Percentiles rank a stretch among this genome's conserved stretches.
phyloP scores from a whole-genome alignment of 1,139 yeast species.

The Candida mesenterica region DNA sequence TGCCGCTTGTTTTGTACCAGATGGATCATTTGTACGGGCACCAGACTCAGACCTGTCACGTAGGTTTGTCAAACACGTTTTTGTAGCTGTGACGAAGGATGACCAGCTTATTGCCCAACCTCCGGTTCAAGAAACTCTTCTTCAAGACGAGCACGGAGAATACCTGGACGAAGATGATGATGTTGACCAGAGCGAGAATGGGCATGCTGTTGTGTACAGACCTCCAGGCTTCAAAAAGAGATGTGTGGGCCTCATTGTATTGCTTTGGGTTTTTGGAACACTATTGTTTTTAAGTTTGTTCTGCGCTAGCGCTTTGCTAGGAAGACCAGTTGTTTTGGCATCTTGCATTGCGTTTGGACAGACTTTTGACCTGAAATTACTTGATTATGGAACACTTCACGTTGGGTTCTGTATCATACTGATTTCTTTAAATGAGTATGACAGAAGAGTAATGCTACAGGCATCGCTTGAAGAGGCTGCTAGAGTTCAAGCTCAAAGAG shows the following conservation, averaged over 20 bases:
- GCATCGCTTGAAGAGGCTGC: background rate
- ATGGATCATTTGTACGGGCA: conserved; percentile 81
- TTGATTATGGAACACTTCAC: conserved; percentile 12
- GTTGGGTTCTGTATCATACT: conserved; percentile 22
- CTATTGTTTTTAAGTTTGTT: conserved; percentile 39
- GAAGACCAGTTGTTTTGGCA: conserved; percentile 36
- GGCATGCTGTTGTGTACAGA: conserved; percentile 76
- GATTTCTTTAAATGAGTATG: conserved; percentile 15
- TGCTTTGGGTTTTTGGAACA: conserved; percentile 72
- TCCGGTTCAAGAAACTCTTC: conserved; percentile 2
- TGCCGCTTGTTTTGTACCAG: conserved; percentile 61
- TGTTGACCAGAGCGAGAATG: conserved; percentile 45
- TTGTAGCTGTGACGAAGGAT: conserved; percentile 79
- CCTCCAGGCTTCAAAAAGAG: conserved; percentile 76
- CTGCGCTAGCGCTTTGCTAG: conserved; percentile 35
- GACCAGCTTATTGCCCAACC: conserved; percentile 52
- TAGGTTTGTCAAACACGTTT: conserved; percentile 59
- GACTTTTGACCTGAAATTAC: conserved; percentile 4
- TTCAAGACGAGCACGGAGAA: conserved; percentile 3
- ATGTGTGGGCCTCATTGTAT: conserved; percentile 51
- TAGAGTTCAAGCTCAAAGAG: background rate
- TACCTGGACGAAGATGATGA: conserved; percentile 41
- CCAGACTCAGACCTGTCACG: conserved; percentile 81
- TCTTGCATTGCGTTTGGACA: conserved; percentile 4
- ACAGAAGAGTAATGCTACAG: conserved; percentile 10